Conservation (phyloP, 495 filamentous ascomycete genomes). For the Podospora pseudoanserina region DNA sequence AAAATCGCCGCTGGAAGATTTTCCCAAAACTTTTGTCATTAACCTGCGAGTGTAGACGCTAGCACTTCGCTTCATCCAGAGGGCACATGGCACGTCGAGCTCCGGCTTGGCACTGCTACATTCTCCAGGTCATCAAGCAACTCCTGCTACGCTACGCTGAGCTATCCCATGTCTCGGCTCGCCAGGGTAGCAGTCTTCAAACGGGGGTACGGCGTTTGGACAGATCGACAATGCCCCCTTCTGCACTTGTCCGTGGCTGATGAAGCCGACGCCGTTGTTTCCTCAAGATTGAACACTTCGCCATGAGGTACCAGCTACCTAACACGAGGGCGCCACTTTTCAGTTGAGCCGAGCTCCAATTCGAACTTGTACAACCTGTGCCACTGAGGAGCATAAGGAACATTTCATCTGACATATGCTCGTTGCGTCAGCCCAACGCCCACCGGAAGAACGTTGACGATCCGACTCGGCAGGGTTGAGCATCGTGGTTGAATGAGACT, state of each 20-base stretch:
- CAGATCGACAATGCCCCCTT: slow-evolving; percentile 5
- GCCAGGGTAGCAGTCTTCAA: neutral
- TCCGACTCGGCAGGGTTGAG: neutral
- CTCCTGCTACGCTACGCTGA: neutral
- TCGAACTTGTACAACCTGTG: neutral
- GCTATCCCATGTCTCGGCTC: slow-evolving; percentile 10
- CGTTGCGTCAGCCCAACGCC: too few species aligned
- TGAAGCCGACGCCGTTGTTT: neutral
- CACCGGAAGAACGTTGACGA: neutral
- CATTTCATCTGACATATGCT: neutral
- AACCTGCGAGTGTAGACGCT: neutral
- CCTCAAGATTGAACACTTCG: too few species aligned
- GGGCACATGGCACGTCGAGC: neutral
- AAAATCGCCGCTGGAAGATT: neutral
- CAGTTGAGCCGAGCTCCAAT: neutral
- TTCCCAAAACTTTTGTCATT: neutral
- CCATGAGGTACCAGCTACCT: too few species aligned
- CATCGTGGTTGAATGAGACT: neutral
- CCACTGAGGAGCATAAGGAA: neutral
- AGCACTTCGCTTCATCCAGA: slow-evolving; percentile 2
- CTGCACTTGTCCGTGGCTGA: neutral
- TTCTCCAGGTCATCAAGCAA: slow-evolving; percentile 2
- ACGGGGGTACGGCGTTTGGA: slow-evolving; percentile 8
- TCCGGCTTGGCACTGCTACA: slow-evolving; percentile 11
- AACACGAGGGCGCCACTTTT: neutral